Evolutionary conservation across 2,329 filamentous ascomycete genomes (phyloP), one percentile per base, ranked within the genome.

Genomic region (Simplicillium aogashimaense): DNA sequence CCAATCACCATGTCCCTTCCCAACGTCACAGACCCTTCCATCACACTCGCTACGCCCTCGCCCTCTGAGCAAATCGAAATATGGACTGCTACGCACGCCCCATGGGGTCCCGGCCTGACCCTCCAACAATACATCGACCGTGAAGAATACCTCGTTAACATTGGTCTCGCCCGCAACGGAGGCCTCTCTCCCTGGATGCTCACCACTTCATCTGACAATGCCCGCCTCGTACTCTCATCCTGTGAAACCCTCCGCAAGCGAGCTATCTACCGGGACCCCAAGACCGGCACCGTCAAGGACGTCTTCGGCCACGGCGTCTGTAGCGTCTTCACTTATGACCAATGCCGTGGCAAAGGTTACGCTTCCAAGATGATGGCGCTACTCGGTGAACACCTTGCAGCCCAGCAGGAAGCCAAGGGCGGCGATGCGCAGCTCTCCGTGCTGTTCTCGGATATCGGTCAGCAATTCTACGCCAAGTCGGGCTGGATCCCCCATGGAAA

Each of bases 381-480:
- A 49, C 56, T 92, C 29, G 78, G 73, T 12, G 47, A 53, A 8
- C 47, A 50, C 29, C 56, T 77, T 17, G 48, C 47, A 12, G 39
- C 39, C 1, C 45, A 46, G 30, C 49, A 61, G 33, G 50, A 16
- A 46, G 38, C 53, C 47, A 30, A 53, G 17, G 36, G 52, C n/a
- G 49, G 53, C 18, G 61, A 64, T 38, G 55, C 69, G 57, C 46
- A 60, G 12, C 92, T 90, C 59, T 89, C 85, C 1, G 74, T 94
- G 7, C 69, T 95, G 8, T 95, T 81, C 60, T 94, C 87, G 8
- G 86, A 94, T 52, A 88, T 94, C 47, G 86, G 89, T 15, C 83
- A 86, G 66, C 65, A 67, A 31, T 95, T 88, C 61, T 95, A 95
- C 62, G 75, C 82, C 3, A 70, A 68, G 28, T 70, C 78, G 47